phyloP scores from a whole-genome alignment of 2,329 filamentous ascomycete species.

The Fusarium nisikadoi region DNA sequence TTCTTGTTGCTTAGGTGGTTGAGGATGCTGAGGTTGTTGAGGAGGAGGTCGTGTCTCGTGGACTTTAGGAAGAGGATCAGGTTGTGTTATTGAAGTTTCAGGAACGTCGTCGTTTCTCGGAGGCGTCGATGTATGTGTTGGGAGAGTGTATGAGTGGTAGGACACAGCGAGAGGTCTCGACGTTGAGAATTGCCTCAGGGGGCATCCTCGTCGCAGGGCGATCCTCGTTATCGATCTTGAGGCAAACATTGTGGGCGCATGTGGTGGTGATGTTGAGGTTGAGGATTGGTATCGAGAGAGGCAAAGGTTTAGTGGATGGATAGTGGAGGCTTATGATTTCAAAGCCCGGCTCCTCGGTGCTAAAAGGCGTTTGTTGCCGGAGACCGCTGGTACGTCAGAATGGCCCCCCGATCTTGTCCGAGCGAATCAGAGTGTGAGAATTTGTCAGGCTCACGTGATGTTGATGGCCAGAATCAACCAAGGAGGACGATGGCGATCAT shows the following conservation, averaged over 20 bases:
- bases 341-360: slow-evolving; percentile 44
- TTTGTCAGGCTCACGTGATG: slow-evolving; percentile 47
- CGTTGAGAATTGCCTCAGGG: slow-evolving; percentile 56
- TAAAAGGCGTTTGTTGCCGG: slow-evolving; percentile 47
- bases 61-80: slow-evolving; percentile 58
- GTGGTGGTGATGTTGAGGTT: slow-evolving; percentile 18
- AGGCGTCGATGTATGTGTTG: slow-evolving; percentile 53
- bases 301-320: slow-evolving; percentile 12
- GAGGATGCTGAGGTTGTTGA: slow-evolving; percentile 34
- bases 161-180: slow-evolving; percentile 47
- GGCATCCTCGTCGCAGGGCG: slow-evolving; percentile 53
- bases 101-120: slow-evolving; percentile 57
- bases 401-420: slow-evolving; percentile 47
- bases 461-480: not conserved
- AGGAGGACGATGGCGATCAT: not conserved
- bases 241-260: slow-evolving; percentile 56
- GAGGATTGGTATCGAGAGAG: not conserved
- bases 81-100: slow-evolving; percentile 60
- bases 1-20: slow-evolving; percentile 29
- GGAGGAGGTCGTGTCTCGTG: slow-evolving; percentile 63
- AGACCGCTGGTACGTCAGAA: slow-evolving; percentile 42
- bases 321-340: slow-evolving; percentile 35
- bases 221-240: slow-evolving; percentile 54
- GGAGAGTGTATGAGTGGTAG: slow-evolving; percentile 65
- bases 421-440: slow-evolving; percentile 50